Evolutionary conservation across 208 protist species (phyloP).

Genomic region (Acanthamoeba lenticulata): DNA sequence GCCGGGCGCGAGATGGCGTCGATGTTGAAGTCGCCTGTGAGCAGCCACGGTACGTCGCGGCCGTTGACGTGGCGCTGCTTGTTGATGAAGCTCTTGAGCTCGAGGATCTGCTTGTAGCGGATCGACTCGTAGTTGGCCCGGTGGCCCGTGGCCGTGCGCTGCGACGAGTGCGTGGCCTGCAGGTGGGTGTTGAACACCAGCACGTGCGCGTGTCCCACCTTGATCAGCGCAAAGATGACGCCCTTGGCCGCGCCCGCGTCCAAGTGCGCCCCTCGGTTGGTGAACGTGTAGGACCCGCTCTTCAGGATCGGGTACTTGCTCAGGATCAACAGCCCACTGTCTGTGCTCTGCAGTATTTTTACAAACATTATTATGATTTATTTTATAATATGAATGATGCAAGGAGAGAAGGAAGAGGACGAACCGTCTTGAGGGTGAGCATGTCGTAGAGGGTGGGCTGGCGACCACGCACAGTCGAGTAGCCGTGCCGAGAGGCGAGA

Average conservation of each 20-base stretch:
- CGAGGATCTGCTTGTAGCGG: slow-evolving; percentile 55
- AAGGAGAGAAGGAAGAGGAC: neutral
- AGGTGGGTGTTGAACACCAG: slow-evolving; percentile 67
- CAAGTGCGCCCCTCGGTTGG: slow-evolving; percentile 9
- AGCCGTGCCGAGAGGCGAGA: slow-evolving; percentile 4
- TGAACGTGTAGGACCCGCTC: slow-evolving; percentile 48
- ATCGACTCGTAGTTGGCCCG: slow-evolving; percentile 52
- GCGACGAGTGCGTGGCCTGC: slow-evolving; percentile 45
- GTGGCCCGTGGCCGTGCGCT: neutral
- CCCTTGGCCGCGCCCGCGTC: slow-evolving; percentile 56
- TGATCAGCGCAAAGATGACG: slow-evolving; percentile 54
- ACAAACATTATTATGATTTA: neutral
- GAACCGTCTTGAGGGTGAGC: slow-evolving; percentile 1
- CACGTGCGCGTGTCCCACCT: slow-evolving; percentile 45
- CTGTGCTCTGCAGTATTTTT: neutral
- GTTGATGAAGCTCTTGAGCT: slow-evolving; percentile 61
- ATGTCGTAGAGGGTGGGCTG: slow-evolving; percentile 20
- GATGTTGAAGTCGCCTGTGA: slow-evolving; percentile 65
- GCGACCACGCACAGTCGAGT: neutral
- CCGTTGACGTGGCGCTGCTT: slow-evolving; percentile 42
- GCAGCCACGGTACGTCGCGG: slow-evolving; percentile 51
- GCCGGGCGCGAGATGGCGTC: slow-evolving; percentile 61
- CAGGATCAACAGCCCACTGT: slow-evolving; percentile 60
- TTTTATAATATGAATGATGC: neutral
- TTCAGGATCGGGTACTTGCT: slow-evolving; percentile 58